These are phyloP conservation scores for Botrytis sinoallii DNA, from an alignment of 2,329 filamentous ascomycete species.

Conservation along the genomic window DNA sequence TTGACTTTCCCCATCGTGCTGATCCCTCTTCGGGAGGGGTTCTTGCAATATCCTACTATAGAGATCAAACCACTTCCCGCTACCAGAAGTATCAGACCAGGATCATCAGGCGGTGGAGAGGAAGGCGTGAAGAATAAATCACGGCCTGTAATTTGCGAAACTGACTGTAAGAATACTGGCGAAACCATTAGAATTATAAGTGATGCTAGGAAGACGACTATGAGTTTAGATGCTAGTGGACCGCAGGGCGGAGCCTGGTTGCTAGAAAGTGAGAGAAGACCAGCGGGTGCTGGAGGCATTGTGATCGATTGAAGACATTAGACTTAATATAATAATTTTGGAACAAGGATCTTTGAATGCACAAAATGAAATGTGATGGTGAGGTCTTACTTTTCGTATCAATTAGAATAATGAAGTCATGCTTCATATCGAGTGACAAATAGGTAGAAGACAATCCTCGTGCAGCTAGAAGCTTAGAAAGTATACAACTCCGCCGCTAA, in stretches of 20 bases:
- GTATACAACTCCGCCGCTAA: background rate
- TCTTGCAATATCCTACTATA: slow-evolving; percentile 71
- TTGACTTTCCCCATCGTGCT: slow-evolving; percentile 65
- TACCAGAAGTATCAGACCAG: slow-evolving; percentile 27
- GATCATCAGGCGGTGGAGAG: slow-evolving; percentile 25
- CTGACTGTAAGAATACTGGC: slow-evolving; percentile 74
- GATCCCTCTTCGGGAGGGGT: slow-evolving; percentile 75
- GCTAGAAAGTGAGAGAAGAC: slow-evolving; percentile 54
- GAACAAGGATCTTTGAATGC: background rate
- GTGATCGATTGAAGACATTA: slow-evolving; percentile 20
- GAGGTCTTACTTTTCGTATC: background rate
- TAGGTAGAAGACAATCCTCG: background rate
- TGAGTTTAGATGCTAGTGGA: slow-evolving; percentile 67
- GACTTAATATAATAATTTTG: background rate
- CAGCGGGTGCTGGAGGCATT: slow-evolving; percentile 19
- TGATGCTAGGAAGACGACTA: slow-evolving; percentile 68
- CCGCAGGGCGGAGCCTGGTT: slow-evolving; percentile 64
- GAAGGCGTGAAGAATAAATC: slow-evolving; percentile 25
- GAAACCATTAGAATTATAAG: slow-evolving; percentile 73
- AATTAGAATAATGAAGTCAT: background rate
- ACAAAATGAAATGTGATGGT: background rate
- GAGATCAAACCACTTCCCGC: slow-evolving; percentile 66
- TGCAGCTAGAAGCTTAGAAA: background rate
- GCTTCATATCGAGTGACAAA: background rate
- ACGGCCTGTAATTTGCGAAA: slow-evolving; percentile 60